These are phyloP conservation scores for Leptographium lundbergii DNA, from an alignment of 2,329 filamentous ascomycete genomes.

Conservation along the genomic window DNA sequence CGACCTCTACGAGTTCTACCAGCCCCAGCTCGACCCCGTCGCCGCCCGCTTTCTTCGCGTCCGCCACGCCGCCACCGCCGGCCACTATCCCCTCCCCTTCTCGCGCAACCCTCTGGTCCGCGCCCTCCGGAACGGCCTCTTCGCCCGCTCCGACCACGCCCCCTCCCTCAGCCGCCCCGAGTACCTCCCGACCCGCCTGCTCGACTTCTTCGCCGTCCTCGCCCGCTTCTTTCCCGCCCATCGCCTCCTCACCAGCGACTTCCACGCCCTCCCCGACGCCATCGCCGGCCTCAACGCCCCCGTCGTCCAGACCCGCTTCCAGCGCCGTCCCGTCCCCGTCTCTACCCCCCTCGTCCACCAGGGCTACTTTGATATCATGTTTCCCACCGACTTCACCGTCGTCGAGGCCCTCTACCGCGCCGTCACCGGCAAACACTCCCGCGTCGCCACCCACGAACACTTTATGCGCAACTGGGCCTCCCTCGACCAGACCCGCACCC, in stretches of 20 bases:
- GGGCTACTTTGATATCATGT: slow-evolving; percentile 97
- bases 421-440: slow-evolving; percentile 82
- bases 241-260: slow-evolving; percentile 79
- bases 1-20: slow-evolving; percentile 94
- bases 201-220: slow-evolving; percentile 94
- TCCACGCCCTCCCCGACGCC: slow-evolving; percentile 72
- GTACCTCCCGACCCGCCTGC: slow-evolving; percentile 85
- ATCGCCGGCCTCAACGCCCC: slow-evolving; percentile 79
- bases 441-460: slow-evolving; percentile 74
- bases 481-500: slow-evolving; percentile 77
- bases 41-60: slow-evolving; percentile 73
- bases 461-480: slow-evolving; percentile 87
- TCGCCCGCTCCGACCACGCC: slow-evolving; percentile 42
- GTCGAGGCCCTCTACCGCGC: slow-evolving; percentile 87
- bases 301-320: slow-evolving; percentile 89
- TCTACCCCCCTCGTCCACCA: slow-evolving; percentile 89
- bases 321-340: slow-evolving; percentile 77
- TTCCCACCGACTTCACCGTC: slow-evolving; percentile 87
- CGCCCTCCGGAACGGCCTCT: slow-evolving; percentile 45
- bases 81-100: slow-evolving; percentile 51
- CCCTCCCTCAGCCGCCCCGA: slow-evolving; percentile 72
- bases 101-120: slow-evolving; percentile 41
- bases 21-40: slow-evolving; percentile 65
- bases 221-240: slow-evolving; percentile 82
- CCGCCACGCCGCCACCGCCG: slow-evolving; percentile 61